Conservation (phyloP, 495 filamentous ascomycete genomes). For the Arthonia radiata region DNA sequence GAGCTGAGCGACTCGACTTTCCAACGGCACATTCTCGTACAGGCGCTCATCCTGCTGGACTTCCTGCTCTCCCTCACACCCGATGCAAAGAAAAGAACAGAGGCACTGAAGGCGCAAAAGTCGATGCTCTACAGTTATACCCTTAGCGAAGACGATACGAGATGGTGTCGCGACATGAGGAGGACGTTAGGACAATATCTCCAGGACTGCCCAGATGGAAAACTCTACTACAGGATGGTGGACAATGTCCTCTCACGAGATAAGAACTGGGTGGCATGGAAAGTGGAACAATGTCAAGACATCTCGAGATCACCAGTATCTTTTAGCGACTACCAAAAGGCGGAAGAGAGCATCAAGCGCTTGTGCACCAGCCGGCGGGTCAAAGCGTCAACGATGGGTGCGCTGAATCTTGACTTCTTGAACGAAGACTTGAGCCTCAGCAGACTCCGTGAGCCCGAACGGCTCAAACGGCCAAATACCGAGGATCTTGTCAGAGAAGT, state of each 20-base stretch:
- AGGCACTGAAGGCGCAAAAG: constrained; percentile 44
- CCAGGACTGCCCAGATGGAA: constrained; percentile 49
- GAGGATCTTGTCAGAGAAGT: constrained; percentile 30
- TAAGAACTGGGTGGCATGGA: constrained; percentile 97
- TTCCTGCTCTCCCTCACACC: constrained; percentile 73
- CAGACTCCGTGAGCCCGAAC: too few species aligned
- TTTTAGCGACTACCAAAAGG: constrained; percentile 36
- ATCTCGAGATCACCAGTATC: constrained; percentile 53
- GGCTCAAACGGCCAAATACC: constrained; percentile 26
- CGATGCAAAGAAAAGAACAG: constrained; percentile 54
- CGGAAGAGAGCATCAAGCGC: too few species aligned
- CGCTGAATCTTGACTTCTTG: too few species aligned
- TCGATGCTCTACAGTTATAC: constrained; percentile 62
- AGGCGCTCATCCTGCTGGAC: constrained; percentile 78
- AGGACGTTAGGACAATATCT: constrained; percentile 54
- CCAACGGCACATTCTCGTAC: constrained; percentile 74
- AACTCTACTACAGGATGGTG: constrained; percentile 86
- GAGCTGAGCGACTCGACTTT: constrained; percentile 92
- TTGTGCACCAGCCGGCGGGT: too few species aligned
- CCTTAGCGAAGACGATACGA: constrained; percentile 57
- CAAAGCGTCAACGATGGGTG: too few species aligned
- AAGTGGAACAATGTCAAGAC: constrained; percentile 69
- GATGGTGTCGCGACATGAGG: constrained; percentile 57
- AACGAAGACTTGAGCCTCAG: too few species aligned
- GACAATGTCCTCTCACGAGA: constrained; percentile 85